Conservation (phyloP, 1,284 basidiomycete species). For the Puccinia triticina region DNA sequence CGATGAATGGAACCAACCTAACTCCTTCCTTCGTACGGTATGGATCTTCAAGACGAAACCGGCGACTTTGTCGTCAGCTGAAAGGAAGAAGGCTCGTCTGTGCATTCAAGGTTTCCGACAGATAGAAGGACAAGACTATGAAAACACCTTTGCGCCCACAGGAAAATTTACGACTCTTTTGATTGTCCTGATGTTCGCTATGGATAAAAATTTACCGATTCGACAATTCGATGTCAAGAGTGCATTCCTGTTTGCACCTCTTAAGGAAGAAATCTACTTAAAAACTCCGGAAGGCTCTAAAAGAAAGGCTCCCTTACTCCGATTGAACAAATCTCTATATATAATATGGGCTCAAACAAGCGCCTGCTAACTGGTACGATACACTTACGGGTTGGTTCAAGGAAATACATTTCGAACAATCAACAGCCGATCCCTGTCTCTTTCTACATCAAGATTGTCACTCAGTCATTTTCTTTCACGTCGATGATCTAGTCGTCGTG, state of each 20-base stretch:
- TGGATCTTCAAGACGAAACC: conserved; percentile 31
- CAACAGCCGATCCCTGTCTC: conserved; percentile 1
- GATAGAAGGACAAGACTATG: neutral
- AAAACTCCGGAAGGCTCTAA: neutral
- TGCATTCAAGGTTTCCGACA: neutral
- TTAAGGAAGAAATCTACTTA: neutral
- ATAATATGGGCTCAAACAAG: conserved; percentile 7
- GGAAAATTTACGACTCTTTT: neutral
- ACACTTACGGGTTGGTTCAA: neutral
- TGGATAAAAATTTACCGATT: neutral
- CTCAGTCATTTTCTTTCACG: neutral
- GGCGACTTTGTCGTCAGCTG: neutral
- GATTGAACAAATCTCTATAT: neutral
- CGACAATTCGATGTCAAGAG: conserved; percentile 12
- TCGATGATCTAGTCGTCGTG: neutral
- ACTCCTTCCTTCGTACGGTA: neutral
- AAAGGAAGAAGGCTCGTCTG: neutral
- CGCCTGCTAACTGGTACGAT: conserved; percentile 4
- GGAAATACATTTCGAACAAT: neutral
- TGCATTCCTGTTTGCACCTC: conserved; percentile 12
- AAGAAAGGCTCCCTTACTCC: neutral
- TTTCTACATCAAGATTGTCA: neutral
- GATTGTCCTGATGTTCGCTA: neutral
- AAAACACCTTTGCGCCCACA: neutral
- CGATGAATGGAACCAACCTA: neutral